Base-by-base conservation (phyloP, 1,284 basidiomycete genomes). In the Melampsora americana region DNA sequence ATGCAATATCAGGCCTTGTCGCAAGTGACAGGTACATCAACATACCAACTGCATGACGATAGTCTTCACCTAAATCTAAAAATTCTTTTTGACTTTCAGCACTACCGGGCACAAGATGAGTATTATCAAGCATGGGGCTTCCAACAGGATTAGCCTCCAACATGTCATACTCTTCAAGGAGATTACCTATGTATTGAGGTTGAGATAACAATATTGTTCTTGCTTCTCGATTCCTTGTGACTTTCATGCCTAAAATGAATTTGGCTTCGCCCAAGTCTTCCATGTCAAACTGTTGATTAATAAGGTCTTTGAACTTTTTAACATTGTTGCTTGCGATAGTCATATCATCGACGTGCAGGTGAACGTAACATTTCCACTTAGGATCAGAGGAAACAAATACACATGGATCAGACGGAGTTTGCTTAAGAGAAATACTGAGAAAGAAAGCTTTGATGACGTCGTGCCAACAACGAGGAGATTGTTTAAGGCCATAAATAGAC, bases 401-500 rank as follows among this genome's bases (percentile, higher is more conserved):
- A n/a, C n/a, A n/a, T n/a, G 46, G 46, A 48, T 11, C 46, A 48
- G 46, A 48, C 11, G 46, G 46, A 48, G 46, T 48, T 20, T 48
- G 46, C 20, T 48, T 48, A 11, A 48, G 20, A 48, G 46, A 11
- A 11, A 48, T 48, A 48, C 46, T 48, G 20, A 11, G 11, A 42
- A 72, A 48, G 20, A 48, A 48, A 11, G 11, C 46, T 60, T 28
- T 26, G 23, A 60, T 9, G 11, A 60, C 56, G 2, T 39, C 23
- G 23, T 70, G 69, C 56, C 69, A 70, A 30, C 53, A 59, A 1
- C 56, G 30, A 16, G 69, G 69, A 61, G 28, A 59, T 62, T 70
- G 69, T 42, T 70, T 70, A 18, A 70, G 44, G 26, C 69, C 53
- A 28, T 70, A 70, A 23, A 70, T 26, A 5, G 56, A 70, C 18